Percentiles rank a stretch among this genome's conserved stretches.
Evolutionary conservation across 2,329 filamentous ascomycete species (phyloP).

Genomic region (Waltergamsia citrina): DNA sequence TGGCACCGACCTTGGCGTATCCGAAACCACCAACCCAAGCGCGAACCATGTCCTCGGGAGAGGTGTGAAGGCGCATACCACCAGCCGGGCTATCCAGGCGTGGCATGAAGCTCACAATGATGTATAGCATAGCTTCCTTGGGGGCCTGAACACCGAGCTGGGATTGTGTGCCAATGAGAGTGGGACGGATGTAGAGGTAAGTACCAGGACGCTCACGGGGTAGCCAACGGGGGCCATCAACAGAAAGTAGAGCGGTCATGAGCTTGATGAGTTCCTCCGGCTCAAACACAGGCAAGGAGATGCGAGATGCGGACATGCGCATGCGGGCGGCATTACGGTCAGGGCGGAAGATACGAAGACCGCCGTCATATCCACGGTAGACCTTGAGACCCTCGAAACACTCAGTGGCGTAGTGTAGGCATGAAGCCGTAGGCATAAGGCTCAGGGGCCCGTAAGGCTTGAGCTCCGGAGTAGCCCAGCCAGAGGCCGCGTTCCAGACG

Average conservation of each 20-base stretch:
- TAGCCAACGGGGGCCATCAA: conserved; percentile 72
- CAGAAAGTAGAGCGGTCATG: conserved; percentile 59
- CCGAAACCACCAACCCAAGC: conserved; percentile 93
- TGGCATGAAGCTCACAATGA: conserved; percentile 61
- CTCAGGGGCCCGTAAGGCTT: conserved; percentile 68
- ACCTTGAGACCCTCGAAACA: conserved; percentile 83
- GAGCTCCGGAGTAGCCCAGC: conserved; percentile 68
- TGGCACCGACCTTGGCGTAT: conserved; percentile 85
- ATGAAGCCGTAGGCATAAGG: conserved; percentile 72
- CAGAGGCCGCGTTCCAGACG: conserved; percentile 52
- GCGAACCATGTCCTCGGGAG: conserved; percentile 71
- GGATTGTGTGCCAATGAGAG: conserved; percentile 73
- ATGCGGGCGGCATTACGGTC: conserved; percentile 61
- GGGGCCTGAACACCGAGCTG: conserved; percentile 76
- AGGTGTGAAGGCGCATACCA: conserved; percentile 69
- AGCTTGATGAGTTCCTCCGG: conserved; percentile 65
- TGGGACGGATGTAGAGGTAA: conserved; percentile 80
- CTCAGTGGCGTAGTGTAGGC: conserved; percentile 82
- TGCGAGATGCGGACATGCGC: conserved; percentile 49
- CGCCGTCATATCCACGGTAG: conserved; percentile 70
- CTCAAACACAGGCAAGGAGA: conserved; percentile 67
- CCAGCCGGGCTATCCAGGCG: conserved; percentile 38
- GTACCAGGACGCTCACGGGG: conserved; percentile 56
- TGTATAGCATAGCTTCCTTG: conserved; percentile 77
- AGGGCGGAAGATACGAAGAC: conserved; percentile 69